phyloP scores from a whole-genome alignment of 805 yeast species.

The Pichia paraexigua region DNA sequence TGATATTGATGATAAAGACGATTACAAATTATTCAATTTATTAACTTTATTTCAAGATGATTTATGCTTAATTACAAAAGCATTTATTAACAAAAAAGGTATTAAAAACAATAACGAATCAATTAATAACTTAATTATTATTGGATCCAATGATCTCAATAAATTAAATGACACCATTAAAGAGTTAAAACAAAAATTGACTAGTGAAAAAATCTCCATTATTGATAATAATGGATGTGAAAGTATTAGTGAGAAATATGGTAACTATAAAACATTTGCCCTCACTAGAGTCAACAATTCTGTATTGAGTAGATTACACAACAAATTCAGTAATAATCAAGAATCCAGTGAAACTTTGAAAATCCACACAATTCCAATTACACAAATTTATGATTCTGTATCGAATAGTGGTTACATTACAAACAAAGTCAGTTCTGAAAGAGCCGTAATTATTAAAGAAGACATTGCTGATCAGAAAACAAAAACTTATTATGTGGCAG shows the following conservation, averaged over 20 bases:
- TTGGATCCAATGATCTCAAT: conserved; percentile 15
- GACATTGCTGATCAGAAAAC: background rate
- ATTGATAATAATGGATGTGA: conserved; percentile 11
- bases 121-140: conserved; percentile 8
- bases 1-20: background rate
- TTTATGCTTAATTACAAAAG: conserved; percentile 17
- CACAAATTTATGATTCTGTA: background rate
- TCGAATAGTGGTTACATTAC: background rate
- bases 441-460: background rate
- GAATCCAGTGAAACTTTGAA: background rate
- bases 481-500: background rate
- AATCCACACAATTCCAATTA: background rate
- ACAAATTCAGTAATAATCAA: conserved; percentile 1
- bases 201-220: conserved; percentile 7
- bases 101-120: background rate
- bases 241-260: conserved; percentile 3
- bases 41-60: conserved; percentile 10
- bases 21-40: conserved; percentile 9
- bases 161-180: conserved; percentile 9
- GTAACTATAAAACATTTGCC: conserved; percentile 11
- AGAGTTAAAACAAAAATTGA: conserved; percentile 16
- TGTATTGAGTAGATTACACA: background rate
- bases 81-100: background rate
- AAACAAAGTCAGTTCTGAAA: background rate
- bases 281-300: conserved; percentile 5